Evolutionary conservation across 179 eudicot species (phyloP), one percentile per base, ranked within the genome.

Genomic region (Amaranthus tricolor): DNA sequence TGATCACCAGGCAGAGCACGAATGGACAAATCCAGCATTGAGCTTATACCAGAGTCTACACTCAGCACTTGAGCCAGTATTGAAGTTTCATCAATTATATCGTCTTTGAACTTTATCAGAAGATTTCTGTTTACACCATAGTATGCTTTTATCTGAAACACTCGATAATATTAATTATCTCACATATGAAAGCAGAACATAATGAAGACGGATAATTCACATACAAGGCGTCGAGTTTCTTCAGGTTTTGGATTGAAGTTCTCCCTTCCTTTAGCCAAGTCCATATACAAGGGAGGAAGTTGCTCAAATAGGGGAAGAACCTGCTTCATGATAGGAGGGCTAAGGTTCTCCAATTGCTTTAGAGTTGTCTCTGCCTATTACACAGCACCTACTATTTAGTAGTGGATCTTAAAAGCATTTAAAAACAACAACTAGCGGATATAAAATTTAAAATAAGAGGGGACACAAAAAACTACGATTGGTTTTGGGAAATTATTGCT

Each of bases 271-370:
- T 95, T 89, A 56, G 83, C 89, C 86, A 95, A 92, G 78, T 95
- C 99, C 96, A 86, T 88, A 81, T 95, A 95, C 77, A 95, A 77
- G 49, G 99, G 95, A 75, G 99, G 90, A 74, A 95, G 95, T 81
- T 95, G 99, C 89, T 95, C 96, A 79, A 95, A 83, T 71, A 95
- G 78, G 73, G 99, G 99, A 84, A 90, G 91, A 74, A 93, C 88
- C 85, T 95, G 99, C 88, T 88, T 95, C 89, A 92, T 82, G 51
- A 95, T 85, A 50, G 95, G 81, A 71, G 99, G 99, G 86, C 90
- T 90, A 75, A 95, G 85, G 85, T 85, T 95, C 83, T 92, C 95
- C 79, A 95, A 82, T 72, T 90, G 96, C 83, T 93, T 95, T 83
- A 87, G 68, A 43, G 99, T 90, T 86, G 94, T 95, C 84, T 95